These are phyloP conservation scores for Candida corydali DNA, from an alignment of 805 yeast species.

Conservation along the genomic window DNA sequence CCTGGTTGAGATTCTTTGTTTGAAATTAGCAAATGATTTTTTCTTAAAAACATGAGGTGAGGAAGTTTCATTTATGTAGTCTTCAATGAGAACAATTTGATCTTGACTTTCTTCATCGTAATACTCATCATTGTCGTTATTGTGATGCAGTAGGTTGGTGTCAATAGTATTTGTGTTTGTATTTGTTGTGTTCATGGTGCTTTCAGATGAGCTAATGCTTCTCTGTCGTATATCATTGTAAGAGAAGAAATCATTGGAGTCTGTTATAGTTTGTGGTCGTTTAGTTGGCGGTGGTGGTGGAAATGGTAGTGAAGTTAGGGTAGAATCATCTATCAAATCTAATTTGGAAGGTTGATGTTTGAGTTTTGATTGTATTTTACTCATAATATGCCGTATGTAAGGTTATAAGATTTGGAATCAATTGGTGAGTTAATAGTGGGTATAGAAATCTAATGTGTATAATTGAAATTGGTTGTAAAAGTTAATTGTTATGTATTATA, in stretches of 20 bases:
- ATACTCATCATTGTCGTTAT: conserved; percentile 13
- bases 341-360: conserved; percentile 37
- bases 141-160: too few relatives aligned
- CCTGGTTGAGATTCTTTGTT: conserved; percentile 10
- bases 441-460: too few relatives aligned
- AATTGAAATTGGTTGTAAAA: too few relatives aligned
- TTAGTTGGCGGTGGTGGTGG: conserved; percentile 44
- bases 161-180: conserved; percentile 7
- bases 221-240: not conserved
- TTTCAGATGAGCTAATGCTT: conserved; percentile 1
- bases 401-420: too few relatives aligned
- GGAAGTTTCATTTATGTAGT: conserved; percentile 33
- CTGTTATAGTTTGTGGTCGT: conserved; percentile 4
- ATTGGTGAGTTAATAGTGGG: too few relatives aligned
- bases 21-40: conserved; percentile 36
- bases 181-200: not conserved
- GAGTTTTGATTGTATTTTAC: conserved; percentile 7
- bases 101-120: conserved; percentile 24
- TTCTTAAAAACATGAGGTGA: conserved; percentile 19
- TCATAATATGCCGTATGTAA: too few relatives aligned
- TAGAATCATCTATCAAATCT: conserved; percentile 46
- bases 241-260: not conserved
- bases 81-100: conserved; percentile 52
- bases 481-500: too few relatives aligned
- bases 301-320: conserved; percentile 48